These are phyloP conservation scores for Aeminium ludgeri DNA, from an alignment of 495 filamentous ascomycete genomes.

Conservation along the genomic window DNA sequence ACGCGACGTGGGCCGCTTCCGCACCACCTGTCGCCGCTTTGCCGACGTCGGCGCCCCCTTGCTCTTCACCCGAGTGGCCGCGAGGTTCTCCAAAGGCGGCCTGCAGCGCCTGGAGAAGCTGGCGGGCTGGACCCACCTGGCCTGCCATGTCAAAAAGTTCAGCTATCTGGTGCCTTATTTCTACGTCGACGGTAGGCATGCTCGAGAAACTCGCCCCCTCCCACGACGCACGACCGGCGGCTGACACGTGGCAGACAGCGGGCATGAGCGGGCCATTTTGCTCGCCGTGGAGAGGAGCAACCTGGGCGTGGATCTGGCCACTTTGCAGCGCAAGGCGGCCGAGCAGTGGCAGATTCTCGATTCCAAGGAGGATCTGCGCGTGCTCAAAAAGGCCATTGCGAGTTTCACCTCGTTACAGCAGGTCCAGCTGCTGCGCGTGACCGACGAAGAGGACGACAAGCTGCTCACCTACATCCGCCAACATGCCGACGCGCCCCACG, in stretches of 20 bases:
- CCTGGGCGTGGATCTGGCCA: conserved; percentile 22
- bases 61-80: conserved; percentile 41
- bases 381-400: conserved; percentile 38
- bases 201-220: too few relatives aligned
- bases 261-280: too few relatives aligned
- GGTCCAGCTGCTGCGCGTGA: conserved; percentile 46
- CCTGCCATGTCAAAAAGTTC: conserved; percentile 47
- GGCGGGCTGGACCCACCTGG: conserved; percentile 32
- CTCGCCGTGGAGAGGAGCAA: conserved; percentile 18
- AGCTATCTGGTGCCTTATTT: conserved; percentile 58
- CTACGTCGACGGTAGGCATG: conserved; percentile 34
- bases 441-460: conserved; percentile 40
- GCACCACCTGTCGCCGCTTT: conserved; percentile 46
- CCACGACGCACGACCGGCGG: too few relatives aligned
- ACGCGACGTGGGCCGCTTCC: conserved; percentile 33
- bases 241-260: neutral
- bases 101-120: conserved; percentile 39
- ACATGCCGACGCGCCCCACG: conserved; percentile 19
- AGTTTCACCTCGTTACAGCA: conserved; percentile 45
- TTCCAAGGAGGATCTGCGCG: conserved; percentile 25
- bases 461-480: conserved; percentile 31
- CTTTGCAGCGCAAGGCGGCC: conserved; percentile 25
- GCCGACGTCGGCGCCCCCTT: conserved; percentile 42
- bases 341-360: conserved; percentile 30
- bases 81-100: conserved; percentile 43